phyloP scores from a whole-genome alignment of 768 basidiomycete species.

The Suillus plorans region DNA sequence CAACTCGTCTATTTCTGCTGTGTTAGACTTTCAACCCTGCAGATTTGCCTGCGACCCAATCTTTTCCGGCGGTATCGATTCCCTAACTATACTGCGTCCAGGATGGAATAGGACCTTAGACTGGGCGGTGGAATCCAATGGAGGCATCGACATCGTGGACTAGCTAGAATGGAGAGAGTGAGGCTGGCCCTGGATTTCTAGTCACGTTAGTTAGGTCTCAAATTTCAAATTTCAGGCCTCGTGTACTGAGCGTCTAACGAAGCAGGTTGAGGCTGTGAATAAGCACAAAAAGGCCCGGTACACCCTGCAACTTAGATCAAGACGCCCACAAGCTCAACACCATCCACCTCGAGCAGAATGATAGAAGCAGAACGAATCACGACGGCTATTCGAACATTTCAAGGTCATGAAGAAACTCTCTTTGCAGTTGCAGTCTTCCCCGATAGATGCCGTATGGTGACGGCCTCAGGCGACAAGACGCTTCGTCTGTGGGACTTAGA shows the following conservation, averaged over 20 bases:
- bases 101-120: too few species aligned
- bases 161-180: neutral
- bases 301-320: neutral
- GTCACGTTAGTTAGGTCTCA: neutral
- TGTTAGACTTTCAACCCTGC: constrained; percentile 34
- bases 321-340: neutral
- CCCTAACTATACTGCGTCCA: too few species aligned
- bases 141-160: constrained; percentile 17
- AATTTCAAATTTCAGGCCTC: neutral
- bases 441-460: neutral
- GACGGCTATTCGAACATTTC: neutral
- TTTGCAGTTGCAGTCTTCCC: neutral
- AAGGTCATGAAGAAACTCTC: neutral
- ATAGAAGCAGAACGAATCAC: neutral
- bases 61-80: constrained; percentile 15
- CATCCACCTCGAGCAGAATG: neutral
- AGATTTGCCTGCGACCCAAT: constrained; percentile 35
- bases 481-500: neutral
- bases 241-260: neutral
- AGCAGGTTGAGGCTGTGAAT: neutral
- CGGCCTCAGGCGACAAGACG: neutral
- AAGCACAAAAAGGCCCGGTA: neutral
- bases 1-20: constrained; percentile 26
- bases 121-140: neutral
- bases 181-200: neutral